These are phyloP conservation scores for Neodidymelliopsis sp. DNA, from an alignment of 2,329 filamentous ascomycete species.

Conservation along the genomic window DNA sequence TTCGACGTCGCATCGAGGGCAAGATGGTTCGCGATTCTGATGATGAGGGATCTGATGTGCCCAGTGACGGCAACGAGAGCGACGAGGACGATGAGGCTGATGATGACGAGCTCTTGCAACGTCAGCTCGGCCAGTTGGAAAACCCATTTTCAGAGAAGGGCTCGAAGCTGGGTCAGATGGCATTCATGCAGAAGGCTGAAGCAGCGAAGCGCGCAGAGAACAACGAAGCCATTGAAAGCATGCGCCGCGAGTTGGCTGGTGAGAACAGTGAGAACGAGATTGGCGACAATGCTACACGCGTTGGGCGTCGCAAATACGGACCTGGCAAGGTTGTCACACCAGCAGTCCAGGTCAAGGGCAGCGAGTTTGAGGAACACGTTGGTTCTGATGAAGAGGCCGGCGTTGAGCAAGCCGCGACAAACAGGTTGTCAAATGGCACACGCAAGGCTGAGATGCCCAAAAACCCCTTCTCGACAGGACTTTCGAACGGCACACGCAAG, in stretches of 20 bases:
- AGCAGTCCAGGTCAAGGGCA: slow-evolving; percentile 45
- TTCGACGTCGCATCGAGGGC: slow-evolving; percentile 80
- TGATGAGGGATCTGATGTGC: slow-evolving; percentile 54
- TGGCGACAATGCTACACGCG: slow-evolving; percentile 62
- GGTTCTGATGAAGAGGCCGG: slow-evolving; percentile 56
- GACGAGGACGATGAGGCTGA: slow-evolving; percentile 68
- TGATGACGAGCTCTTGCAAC: slow-evolving; percentile 47
- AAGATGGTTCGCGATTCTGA: slow-evolving; percentile 62
- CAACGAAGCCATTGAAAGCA: slow-evolving; percentile 67
- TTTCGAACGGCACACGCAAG: slow-evolving; percentile 25
- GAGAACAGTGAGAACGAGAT: slow-evolving; percentile 61
- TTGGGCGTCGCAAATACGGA: slow-evolving; percentile 76
- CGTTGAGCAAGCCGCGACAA: slow-evolving; percentile 21
- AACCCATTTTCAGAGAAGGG: slow-evolving; percentile 64
- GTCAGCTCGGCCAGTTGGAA: slow-evolving; percentile 47
- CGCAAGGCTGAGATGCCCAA: slow-evolving; percentile 15
- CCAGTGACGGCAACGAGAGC: slow-evolving; percentile 59
- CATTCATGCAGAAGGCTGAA: slow-evolving; percentile 94
- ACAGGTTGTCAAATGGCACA: slow-evolving; percentile 16
- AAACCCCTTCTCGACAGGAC: slow-evolving; percentile 25
- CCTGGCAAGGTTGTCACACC: slow-evolving; percentile 50
- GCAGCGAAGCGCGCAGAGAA: slow-evolving; percentile 79
- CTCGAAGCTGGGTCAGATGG: slow-evolving; percentile 80
- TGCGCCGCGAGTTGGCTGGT: slow-evolving; percentile 73
- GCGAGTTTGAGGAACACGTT: slow-evolving; percentile 68